These are phyloP conservation scores for Astrothelium subdiscretum DNA, from an alignment of 495 filamentous ascomycete genomes.

Conservation along the genomic window DNA sequence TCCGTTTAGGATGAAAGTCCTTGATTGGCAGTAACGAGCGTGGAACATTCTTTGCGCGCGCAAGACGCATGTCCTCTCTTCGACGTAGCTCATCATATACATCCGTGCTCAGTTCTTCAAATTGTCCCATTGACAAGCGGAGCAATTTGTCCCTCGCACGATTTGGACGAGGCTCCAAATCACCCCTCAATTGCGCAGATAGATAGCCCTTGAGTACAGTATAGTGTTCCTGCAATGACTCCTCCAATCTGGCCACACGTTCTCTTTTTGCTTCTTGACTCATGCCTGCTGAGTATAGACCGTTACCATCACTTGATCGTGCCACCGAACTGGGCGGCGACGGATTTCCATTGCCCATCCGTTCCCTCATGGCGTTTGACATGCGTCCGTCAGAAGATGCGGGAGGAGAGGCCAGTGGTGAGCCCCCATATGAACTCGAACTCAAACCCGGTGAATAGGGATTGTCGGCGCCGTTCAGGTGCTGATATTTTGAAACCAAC, in stretches of 20 bases:
- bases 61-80: conserved; percentile 51
- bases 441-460: conserved; percentile 40
- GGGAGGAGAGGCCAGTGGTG: conserved; percentile 41
- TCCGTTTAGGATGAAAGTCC: conserved; percentile 91
- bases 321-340: conserved; percentile 82
- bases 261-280: conserved; percentile 26
- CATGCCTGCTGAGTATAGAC: conserved; percentile 51
- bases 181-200: conserved; percentile 55
- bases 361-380: conserved; percentile 14
- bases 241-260: conserved; percentile 48
- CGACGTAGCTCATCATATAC: conserved; percentile 92
- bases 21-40: conserved; percentile 67
- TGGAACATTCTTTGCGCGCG: conserved; percentile 46
- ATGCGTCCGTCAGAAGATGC: conserved; percentile 39
- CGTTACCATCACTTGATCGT: conserved; percentile 64
- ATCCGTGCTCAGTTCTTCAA: conserved; percentile 93
- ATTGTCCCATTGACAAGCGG: conserved; percentile 78
- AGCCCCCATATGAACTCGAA: conserved; percentile 22
- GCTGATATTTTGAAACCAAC: conserved; percentile 51
- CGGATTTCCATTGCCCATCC: conserved; percentile 43
- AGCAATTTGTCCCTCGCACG: conserved; percentile 88
- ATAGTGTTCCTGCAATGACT: conserved; percentile 71
- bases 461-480: conserved; percentile 39
- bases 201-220: conserved; percentile 66
- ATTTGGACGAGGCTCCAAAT: conserved; percentile 65